These are phyloP conservation scores for Morella rubra DNA, from an alignment of 306 rosid species.

Conservation along the genomic window DNA sequence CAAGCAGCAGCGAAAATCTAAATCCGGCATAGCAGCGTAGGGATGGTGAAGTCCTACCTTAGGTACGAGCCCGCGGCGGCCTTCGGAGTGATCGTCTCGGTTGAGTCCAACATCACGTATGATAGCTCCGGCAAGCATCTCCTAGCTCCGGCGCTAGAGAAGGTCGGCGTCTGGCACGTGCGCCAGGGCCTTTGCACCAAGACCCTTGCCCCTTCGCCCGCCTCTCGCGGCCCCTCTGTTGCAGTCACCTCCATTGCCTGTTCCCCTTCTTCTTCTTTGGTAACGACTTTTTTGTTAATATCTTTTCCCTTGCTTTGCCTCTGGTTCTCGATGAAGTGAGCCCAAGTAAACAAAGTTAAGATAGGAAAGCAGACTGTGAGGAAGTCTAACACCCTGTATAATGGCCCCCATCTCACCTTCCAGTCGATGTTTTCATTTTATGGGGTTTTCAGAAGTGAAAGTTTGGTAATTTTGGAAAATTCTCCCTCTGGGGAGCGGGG, in stretches of 20 bases:
- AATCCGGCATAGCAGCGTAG: constrained; percentile 18
- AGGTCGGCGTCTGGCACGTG: constrained; percentile 78
- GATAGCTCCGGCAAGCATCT: constrained; percentile 82
- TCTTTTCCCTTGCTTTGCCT: background rate
- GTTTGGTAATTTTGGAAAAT: background rate
- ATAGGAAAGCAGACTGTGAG: background rate
- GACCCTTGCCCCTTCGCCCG: constrained; percentile 56
- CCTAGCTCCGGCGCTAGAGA: constrained; percentile 87
- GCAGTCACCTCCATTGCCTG: constrained; percentile 68
- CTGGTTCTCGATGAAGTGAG: background rate
- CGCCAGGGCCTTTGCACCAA: constrained; percentile 83
- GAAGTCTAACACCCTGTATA: background rate
- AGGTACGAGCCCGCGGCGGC: constrained; percentile 77
- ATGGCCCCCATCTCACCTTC: background rate
- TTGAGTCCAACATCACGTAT: constrained; percentile 67
- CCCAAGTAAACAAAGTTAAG: background rate
- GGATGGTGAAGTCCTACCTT: constrained; percentile 90
- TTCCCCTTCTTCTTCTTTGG: constrained; percentile 61
- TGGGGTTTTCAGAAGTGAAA: background rate
- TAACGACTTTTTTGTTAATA: background rate
- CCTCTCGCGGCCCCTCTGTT: constrained; percentile 55
- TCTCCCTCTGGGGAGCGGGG: background rate
- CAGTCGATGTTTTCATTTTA: background rate
- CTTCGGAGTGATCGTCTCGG: constrained; percentile 81
- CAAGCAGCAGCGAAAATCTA: background rate